Evolutionary conservation across 2,329 filamentous ascomycete genomes (phyloP).

Genomic region (Cordyceps cateniannulata): DNA sequence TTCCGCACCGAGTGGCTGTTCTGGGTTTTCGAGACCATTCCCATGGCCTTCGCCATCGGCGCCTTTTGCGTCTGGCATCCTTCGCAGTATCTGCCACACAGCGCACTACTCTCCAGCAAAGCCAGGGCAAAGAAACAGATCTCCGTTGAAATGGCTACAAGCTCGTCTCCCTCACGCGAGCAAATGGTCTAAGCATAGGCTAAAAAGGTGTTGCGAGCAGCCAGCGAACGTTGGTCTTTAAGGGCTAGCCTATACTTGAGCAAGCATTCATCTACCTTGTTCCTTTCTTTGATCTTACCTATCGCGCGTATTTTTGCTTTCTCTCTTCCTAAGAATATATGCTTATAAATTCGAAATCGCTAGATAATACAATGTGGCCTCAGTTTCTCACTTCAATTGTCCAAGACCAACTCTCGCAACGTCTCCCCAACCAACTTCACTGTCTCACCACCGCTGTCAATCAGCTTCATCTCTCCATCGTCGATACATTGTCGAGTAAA

Average conservation of each 20-base stretch:
- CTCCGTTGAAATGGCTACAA: neutral
- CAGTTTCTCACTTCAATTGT: neutral
- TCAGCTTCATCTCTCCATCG: slow-evolving; percentile 2
- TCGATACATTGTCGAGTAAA: slow-evolving; percentile 19
- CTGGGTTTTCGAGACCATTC: slow-evolving; percentile 44
- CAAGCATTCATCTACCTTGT: no score
- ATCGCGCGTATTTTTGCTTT: no score
- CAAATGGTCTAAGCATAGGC: neutral
- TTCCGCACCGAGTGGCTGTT: slow-evolving; percentile 47
- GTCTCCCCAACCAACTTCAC: slow-evolving; percentile 15
- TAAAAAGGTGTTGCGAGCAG: neutral
- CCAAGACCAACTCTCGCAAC: slow-evolving; percentile 5
- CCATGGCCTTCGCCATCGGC: slow-evolving; percentile 40
- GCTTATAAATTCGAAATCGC: neutral
- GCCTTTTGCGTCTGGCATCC: slow-evolving; percentile 46
- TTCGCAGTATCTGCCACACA: slow-evolving; percentile 27
- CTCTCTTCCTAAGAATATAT: neutral
- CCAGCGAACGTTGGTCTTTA: neutral
- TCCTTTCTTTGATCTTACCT: no score
- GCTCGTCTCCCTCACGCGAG: neutral
- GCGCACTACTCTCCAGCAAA: neutral
- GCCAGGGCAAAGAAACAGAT: neutral
- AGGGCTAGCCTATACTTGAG: no score
- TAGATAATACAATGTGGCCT: neutral
- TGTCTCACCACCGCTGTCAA: slow-evolving; percentile 13